These are phyloP conservation scores for Fusarium kyushuense DNA, from an alignment of 2,329 filamentous ascomycete species.

Conservation along the genomic window DNA sequence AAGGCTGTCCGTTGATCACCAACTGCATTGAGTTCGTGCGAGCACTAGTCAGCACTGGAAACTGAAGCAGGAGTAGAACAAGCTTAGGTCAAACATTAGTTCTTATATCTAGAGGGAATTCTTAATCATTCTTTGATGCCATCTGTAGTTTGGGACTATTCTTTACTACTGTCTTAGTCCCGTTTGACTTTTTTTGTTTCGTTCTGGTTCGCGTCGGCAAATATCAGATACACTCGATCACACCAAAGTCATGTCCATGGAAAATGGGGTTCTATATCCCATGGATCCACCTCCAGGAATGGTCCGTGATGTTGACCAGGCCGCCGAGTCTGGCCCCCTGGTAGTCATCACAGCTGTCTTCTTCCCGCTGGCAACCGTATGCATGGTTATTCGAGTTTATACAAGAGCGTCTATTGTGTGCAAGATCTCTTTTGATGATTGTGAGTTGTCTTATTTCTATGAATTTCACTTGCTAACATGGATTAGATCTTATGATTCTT, in stretches of 20 bases:
- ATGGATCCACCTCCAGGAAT: conserved; percentile 20
- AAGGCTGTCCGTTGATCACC: not conserved
- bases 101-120: not conserved
- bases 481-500: conserved; percentile 14
- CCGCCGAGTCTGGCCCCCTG: conserved; percentile 4
- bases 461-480: not conserved
- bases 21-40: no score
- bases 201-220: not conserved
- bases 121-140: not conserved
- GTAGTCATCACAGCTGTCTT: conserved; percentile 13
- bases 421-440: conserved; percentile 23
- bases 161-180: not conserved
- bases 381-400: conserved; percentile 19
- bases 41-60: not conserved
- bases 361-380: conserved; percentile 18
- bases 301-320: conserved; percentile 19
- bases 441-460: not conserved
- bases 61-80: not conserved
- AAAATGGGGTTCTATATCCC: conserved; percentile 11
- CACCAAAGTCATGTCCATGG: conserved; percentile 18
- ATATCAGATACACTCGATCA: not conserved
- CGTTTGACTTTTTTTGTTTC: not conserved
- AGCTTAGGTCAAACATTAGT: not conserved
- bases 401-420: conserved; percentile 6
- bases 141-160: no score